Evolutionary conservation across 176 grass and related monocot genomes (phyloP), one percentile per base, ranked within the genome.

Genomic region (Zea luxurians): DNA sequence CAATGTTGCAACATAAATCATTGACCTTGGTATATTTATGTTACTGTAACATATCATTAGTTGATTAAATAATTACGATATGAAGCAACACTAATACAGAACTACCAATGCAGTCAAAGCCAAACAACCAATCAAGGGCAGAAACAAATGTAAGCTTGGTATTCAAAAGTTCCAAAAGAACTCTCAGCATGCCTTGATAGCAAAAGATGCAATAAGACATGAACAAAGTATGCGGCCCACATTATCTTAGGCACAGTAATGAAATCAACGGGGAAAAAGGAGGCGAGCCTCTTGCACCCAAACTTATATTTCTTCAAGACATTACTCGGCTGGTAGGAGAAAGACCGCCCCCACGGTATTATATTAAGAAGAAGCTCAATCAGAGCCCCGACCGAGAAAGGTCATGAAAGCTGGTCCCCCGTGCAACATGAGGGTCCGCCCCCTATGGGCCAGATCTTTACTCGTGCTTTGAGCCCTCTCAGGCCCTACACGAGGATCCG

Each of bases 71-170:
- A 45, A 37, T 36, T 59, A 67, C 18, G 42, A 66, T 87, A 66
- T 12, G 18, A 4, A 75, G 11, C 18, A 83, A 49, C 13, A 82
- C 15, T 71, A 78, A 41, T 10, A 73, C 2, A 44, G n/a, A 61
- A 59, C 20, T 40, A 66, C n/a, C n/a, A 83, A 44, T 66, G 16
- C 15, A 60, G 37, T 75, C 35, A 35, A 68, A 34, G n/a, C 13
- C 68, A 74, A 86, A 69, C 38, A 68, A 73, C 57, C 10, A 85
- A 80, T 38, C 12, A 54, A 53, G 13, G 20, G 59, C 6, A 48
- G 45, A 77, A 8, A 62, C 43, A 70, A 54, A 82, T 8, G 4
- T 36, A 86, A 61, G 6, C 73, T 40, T 7, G 10, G 5, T 38
- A 36, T 70, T 63, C 45, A 42, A 78, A 70, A 38, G 5, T 15